Evolutionary conservation across 2,329 filamentous ascomycete species (phyloP).

Genomic region (Thielaviopsis populi): DNA sequence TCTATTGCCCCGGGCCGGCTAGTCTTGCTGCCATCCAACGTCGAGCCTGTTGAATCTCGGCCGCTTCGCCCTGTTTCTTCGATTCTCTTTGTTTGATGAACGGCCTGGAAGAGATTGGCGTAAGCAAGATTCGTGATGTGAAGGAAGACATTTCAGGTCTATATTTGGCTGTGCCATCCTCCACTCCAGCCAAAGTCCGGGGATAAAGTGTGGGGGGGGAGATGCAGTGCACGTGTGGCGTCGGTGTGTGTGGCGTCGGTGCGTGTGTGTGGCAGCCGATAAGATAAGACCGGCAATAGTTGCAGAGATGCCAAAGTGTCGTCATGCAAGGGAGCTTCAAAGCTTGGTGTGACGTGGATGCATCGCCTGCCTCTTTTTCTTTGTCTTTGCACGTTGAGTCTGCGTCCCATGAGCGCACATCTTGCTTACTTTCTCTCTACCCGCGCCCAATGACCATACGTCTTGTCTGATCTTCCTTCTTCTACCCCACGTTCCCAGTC

Average conservation of each 20-base stretch:
- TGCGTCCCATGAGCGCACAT: background rate
- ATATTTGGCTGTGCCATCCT: background rate
- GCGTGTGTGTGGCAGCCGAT: constrained; percentile 1
- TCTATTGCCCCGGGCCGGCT: background rate
- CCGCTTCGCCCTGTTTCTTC: background rate
- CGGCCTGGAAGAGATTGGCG: no score
- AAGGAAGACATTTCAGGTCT: background rate
- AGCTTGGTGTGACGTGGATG: background rate
- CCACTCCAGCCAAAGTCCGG: background rate
- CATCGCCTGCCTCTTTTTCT: background rate
- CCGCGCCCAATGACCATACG: background rate
- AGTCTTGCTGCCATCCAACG: background rate
- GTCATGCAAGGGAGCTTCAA: constrained; percentile 1
- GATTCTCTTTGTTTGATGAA: background rate
- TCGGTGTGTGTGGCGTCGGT: background rate
- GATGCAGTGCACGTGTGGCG: no score
- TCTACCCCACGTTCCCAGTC: background rate
- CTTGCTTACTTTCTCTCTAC: no score
- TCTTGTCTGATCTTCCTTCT: background rate
- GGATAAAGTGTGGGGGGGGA: background rate
- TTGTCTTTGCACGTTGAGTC: background rate
- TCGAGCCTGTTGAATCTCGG: background rate
- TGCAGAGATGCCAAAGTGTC: constrained; percentile 14
- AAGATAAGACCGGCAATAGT: constrained; percentile 11
- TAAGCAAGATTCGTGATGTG: no score